Evolutionary conservation across 441 rosid species (phyloP).

Genomic region (Geranium incanum): DNA sequence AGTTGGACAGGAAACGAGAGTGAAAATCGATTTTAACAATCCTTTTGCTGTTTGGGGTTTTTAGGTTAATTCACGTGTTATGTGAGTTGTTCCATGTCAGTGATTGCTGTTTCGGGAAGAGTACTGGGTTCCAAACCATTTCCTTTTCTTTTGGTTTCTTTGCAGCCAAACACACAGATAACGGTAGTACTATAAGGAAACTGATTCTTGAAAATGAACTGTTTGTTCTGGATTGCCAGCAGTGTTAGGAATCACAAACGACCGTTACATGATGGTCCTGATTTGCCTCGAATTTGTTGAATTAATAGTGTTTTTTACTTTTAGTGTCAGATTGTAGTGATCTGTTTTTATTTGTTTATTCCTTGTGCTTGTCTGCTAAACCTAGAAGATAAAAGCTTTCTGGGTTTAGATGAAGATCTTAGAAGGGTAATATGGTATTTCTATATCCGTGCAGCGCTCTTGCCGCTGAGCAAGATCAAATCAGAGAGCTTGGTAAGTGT

Average conservation of each 20-base stretch:
- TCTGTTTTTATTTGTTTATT: conserved; percentile 1
- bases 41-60: neutral
- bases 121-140: neutral
- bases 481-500: neutral
- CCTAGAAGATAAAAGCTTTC: neutral
- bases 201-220: neutral
- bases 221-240: neutral
- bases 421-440: neutral
- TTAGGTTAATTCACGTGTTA: too few relatives aligned
- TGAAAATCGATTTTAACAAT: neutral
- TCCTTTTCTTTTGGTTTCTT: neutral
- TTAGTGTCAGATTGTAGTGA: conserved; percentile 1
- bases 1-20: conserved; percentile 16
- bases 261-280: neutral
- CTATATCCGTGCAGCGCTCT: neutral
- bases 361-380: neutral
- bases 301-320: neutral
- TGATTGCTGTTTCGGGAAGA: neutral
- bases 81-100: neutral
- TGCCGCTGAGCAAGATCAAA: conserved; percentile 1
- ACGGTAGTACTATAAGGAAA: neutral
- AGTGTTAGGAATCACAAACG: neutral
- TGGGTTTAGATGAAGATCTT: neutral
- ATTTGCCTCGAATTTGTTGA: conserved; percentile 5
- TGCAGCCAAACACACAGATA: neutral